Base-by-base conservation (phyloP, 2,329 filamentous ascomycete genomes). In the Hymenoscyphus fructigenus region DNA sequence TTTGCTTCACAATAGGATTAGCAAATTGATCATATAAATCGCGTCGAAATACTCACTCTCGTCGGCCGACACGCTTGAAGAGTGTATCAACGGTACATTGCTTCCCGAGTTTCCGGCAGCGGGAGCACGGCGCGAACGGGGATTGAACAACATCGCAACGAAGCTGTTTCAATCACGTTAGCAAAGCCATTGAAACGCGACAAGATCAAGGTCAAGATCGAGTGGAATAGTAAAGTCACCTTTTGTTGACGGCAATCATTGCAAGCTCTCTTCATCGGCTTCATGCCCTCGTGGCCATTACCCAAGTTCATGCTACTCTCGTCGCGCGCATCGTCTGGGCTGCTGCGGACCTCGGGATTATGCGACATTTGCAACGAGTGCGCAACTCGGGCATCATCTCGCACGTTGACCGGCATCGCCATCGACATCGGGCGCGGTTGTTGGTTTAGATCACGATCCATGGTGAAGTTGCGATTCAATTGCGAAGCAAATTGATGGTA, bases 11-110 rank as follows among this genome's bases (percentile, higher is more conserved):
- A 4, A 20, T 1, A 28, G 4, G 23, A 12, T 2, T 38, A 28
- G 62, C 28, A 17, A 47, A 28, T 17, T 34, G 17, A 10, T 34
- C 50, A 26, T 36, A 7, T 4, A 41, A 34, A 36, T 4, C n/a
- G 26, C 38, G 14, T 23, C 14, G 14, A 28, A 36, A 34, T 36
- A 57, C 65, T 60, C 58, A 65, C 65, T 64, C 63, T 65, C 87
- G 82, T 78, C 89, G 89, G 58, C 86, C 87, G 38, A 89, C 79
- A 66, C 88, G 83, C 78, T 88, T 89, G 79, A 90, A 63, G 10
- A 63, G 29, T 17, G 61, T 59, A n/a, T 63, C 61, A 5, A 63
- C 57, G 9, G 38, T 59, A 29, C 61, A 63, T 17, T 53, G 34
- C 44, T 63, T 63, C 28, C 44, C 57, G n/a, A 63, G 44, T 29